Conservation (phyloP, 2,329 filamentous ascomycete species). For the Epichloe sp. region DNA sequence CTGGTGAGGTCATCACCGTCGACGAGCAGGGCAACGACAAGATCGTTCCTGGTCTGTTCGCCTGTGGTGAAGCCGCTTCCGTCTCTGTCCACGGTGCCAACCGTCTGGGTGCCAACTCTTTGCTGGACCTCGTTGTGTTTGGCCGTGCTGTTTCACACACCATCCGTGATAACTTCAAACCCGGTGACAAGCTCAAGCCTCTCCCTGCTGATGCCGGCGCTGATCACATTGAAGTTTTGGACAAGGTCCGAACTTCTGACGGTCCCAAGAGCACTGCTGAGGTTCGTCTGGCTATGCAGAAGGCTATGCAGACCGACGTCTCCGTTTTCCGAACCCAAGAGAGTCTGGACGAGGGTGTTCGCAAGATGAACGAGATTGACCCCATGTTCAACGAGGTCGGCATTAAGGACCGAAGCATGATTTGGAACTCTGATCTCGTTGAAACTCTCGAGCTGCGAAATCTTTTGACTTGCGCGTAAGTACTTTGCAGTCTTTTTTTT, state of each 20-base stretch:
- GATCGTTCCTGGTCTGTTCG: constrained; percentile 88
- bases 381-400: constrained; percentile 67
- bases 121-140: constrained; percentile 94
- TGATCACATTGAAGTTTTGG: constrained; percentile 73
- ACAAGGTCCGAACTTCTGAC: constrained; percentile 70
- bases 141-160: constrained; percentile 95
- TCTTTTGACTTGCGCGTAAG: constrained; percentile 88
- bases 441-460: constrained; percentile 95
- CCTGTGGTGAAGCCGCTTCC: constrained; percentile 92
- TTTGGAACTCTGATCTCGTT: constrained; percentile 97
- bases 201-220: constrained; percentile 77
- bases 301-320: constrained; percentile 95
- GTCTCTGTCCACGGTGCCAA: constrained; percentile 98
- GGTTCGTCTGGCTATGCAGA: constrained; percentile 87
- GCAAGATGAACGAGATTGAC: constrained; percentile 78
- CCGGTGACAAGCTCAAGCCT: constrained; percentile 67
- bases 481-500: constrained; percentile 15
- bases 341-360: constrained; percentile 83
- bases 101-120: constrained; percentile 93
- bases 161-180: constrained; percentile 86
- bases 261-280: constrained; percentile 82
- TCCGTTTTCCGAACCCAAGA: constrained; percentile 93
- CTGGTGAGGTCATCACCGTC: constrained; percentile 84
- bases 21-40: constrained; percentile 80
- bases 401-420: constrained; percentile 98